Base-by-base conservation (phyloP, 768 basidiomycete genomes). In the Gautieria morchelliformis region DNA sequence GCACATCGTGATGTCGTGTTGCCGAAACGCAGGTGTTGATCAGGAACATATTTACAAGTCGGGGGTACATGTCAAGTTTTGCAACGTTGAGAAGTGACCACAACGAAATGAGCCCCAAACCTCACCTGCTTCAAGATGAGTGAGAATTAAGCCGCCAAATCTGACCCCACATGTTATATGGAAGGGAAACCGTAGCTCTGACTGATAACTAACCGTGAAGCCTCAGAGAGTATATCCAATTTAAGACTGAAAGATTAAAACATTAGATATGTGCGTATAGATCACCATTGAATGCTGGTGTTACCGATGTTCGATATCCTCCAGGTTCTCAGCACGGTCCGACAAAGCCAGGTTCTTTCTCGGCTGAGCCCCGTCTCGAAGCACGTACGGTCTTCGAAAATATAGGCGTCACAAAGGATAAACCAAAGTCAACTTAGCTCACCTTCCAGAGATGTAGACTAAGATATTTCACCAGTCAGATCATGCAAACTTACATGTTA, bases 311-410 rank as follows among this genome's bases (percentile, higher is more conserved):
- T 94, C 96, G 57, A 98, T 95, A 0, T 84, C 93, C 67, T 97
- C 96, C 10, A 98, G 75, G 65, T 94, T 96, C 70, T 93, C 88
- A 1, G 93, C 89, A n/a, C 96, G 80, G 70, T 95, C 91, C 22
- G 93, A 93, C 35, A 97, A 70, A 12, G 83, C 74, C 52, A 96
- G 75, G 0, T 86, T 88, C 44, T 80, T 80, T 54, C 87, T 79
- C 4, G 93, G 93, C 60, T 89, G 83, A 10, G 90, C 78, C 1
- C 88, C 84, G 67, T 97, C 93, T 42, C 94, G 79, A 27, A 97
- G 74, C 4, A 97, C 93, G 67, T 95, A 98, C 0, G 96, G 93
- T 46, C 92, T 27, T 69, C 67, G 42, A 66, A 67, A 51, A 69
- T 68, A 53, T 53, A 66, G 9, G 63, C 22, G 32, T 49, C 14